Base-by-base conservation (phyloP, 345 rosid species). In the Arabis hirsuta region DNA sequence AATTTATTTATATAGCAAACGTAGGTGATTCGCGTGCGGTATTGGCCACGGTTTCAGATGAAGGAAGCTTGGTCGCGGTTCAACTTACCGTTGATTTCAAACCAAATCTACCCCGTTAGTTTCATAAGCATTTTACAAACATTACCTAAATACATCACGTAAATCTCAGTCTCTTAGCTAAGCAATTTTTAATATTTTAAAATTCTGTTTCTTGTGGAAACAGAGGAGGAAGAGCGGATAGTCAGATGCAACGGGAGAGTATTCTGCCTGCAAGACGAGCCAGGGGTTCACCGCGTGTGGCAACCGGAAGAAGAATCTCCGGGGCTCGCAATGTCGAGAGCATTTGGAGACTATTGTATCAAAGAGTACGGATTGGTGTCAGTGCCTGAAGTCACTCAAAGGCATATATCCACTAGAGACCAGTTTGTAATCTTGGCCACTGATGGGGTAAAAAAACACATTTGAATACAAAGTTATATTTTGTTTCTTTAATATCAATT, bases 11-110 rank as follows among this genome's bases (percentile, higher is more conserved):
- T 43, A 72, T 88, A 58, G 96, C 97, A 14, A 94, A 94, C 63
- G 89, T 94, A 6, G 98, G 98, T 0, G 98, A 94, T 61, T 94
- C 98, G 7, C 88, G 97, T 3, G 98, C 98, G 13, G 97, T 94
- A 36, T 70, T 94, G 53, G 97, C 86, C 19, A 89, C 98, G 12
- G 79, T 81, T 55, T 84, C 87, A 2, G 95, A 91, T 10, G 91
- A 91, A 72, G 95, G 96, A 79, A 81, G 72, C 81, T 71, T 94
- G 76, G 78, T 78, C 13, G 55, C 97, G 3, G 80, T 86, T 76
- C 98, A 94, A 81, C 96, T 94, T 5, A 94, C 98, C 0, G 73
- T 85, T 1, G 98, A 91, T 80, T 91, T 87, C 83, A 94, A 89
- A 78, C 98, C 98, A 4, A 84, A 87, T 63, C 76, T 94, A 58